Conservation (phyloP, 2,329 filamentous ascomycete genomes). For the Nannizzia gypsea region DNA sequence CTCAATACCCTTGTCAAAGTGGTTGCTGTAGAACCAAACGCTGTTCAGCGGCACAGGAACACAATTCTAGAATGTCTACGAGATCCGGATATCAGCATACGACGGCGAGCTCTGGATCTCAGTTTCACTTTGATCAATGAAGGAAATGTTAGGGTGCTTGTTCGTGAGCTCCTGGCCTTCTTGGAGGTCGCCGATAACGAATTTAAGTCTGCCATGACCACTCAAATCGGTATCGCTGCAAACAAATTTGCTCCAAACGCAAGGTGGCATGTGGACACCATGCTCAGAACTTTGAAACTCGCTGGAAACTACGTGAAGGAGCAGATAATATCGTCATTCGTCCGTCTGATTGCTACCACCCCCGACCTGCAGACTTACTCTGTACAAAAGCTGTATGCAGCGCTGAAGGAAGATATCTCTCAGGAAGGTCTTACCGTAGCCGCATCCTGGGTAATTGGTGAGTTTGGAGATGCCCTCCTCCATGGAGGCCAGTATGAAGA, state of each 20-base stretch:
- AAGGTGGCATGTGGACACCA: conserved; percentile 96
- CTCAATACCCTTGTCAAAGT: conserved; percentile 97
- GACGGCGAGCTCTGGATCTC: conserved; percentile 85
- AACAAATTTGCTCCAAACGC: conserved; percentile 95
- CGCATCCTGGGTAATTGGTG: conserved; percentile 93
- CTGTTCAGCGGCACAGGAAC: conserved; percentile 91
- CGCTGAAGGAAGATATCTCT: conserved; percentile 90
- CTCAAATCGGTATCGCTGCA: conserved; percentile 91
- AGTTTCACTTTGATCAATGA: conserved; percentile 99
- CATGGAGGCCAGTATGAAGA: conserved; percentile 86
- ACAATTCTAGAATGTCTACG: conserved; percentile 93
- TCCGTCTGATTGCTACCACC: conserved; percentile 87
- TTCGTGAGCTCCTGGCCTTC: conserved; percentile 87
- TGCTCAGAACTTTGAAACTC: conserved; percentile 83
- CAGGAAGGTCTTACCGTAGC: conserved; percentile 91
- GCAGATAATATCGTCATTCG: conserved; percentile 91
- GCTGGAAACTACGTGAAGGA: conserved; percentile 97
- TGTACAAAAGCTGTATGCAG: conserved; percentile 84
- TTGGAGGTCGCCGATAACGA: conserved; percentile 95
- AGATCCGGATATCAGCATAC: conserved; percentile 96
- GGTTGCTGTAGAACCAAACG: conserved; percentile 93
- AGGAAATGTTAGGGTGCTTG: conserved; percentile 83
- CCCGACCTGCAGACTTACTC: conserved; percentile 92
- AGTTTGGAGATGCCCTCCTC: conserved; percentile 86
- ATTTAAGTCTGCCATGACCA: conserved; percentile 98